Percentiles rank a stretch among this genome's conserved stretches.
phyloP scores from a whole-genome alignment of 1,284 basidiomycete species.

The Neonothopanus nambi region DNA sequence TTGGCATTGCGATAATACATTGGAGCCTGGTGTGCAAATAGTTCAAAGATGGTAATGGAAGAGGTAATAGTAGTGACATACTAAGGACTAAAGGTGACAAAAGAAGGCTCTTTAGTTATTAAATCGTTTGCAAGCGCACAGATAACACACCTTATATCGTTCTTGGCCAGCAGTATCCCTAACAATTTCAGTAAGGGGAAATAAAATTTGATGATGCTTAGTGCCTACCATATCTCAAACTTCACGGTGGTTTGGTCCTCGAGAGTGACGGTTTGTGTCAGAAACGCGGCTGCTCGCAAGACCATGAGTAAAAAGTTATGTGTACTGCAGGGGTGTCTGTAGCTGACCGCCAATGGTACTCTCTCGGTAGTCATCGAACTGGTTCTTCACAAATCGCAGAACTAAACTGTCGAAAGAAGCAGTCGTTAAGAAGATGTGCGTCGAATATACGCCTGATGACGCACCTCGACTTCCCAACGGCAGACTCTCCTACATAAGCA shows the following conservation, averaged over 20 bases:
- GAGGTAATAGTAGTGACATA: conserved; percentile 36
- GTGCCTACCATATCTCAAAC: conserved; percentile 92
- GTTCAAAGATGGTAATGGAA: conserved; percentile 12
- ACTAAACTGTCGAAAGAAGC: conserved; percentile 67
- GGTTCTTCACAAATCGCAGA: conserved; percentile 93
- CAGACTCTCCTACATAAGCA: conserved; percentile 84
- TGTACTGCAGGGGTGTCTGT: background rate
- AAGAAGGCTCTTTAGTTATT: conserved; percentile 17
- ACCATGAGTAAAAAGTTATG: conserved; percentile 21
- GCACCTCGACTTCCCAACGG: conserved; percentile 97
- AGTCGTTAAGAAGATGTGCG: conserved; percentile 4
- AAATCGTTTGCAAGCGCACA: conserved; percentile 25
- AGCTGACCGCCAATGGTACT: conserved; percentile 80
- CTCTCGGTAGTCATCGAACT: conserved; percentile 97
- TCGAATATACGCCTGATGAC: no score
- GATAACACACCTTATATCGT: conserved; percentile 75
- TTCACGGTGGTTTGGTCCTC: conserved; percentile 92
- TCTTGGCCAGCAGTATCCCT: conserved; percentile 95
- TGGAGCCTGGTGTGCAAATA: conserved; percentile 61
- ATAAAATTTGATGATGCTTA: conserved; percentile 1
- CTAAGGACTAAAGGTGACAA: conserved; percentile 58
- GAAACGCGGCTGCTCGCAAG: conserved; percentile 75
- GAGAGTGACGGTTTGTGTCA: conserved; percentile 92
- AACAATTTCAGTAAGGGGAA: conserved; percentile 7
- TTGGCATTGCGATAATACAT: conserved; percentile 94